Percentiles rank a stretch among this genome's conserved stretches.
Conservation (phyloP, 768 basidiomycete genomes). For the Boletus rufocinnamomeus region DNA sequence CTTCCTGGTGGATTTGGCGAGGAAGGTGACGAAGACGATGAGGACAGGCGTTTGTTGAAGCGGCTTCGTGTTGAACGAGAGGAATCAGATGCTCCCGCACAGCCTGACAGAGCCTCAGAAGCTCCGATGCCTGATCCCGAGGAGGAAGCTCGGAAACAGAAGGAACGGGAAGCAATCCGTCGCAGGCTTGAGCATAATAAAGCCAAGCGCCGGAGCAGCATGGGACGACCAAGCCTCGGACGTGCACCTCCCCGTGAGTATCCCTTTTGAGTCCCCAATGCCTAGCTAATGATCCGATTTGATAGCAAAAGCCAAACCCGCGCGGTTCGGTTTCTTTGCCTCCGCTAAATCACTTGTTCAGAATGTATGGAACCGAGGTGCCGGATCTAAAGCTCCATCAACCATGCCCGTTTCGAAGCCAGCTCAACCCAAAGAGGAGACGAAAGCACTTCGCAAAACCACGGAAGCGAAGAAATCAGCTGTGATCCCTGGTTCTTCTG, state of each 20-base stretch:
- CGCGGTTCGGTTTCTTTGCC: conserved; percentile 70
- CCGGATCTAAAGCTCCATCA: conserved; percentile 31
- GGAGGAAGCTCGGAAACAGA: conserved; percentile 39
- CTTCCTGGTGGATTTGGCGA: conserved; percentile 63
- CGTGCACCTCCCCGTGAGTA: conserved; percentile 45
- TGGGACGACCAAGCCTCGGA: conserved; percentile 46
- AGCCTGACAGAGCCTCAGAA: conserved; percentile 39
- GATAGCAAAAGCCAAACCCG: conserved; percentile 43
- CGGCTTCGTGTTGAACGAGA: conserved; percentile 42
- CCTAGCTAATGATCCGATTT: conserved; percentile 18
- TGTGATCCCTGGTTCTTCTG: conserved; percentile 24
- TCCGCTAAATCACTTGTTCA: conserved; percentile 69
- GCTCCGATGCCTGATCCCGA: conserved; percentile 25
- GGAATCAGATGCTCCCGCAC: conserved; percentile 25
- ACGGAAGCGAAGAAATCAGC: conserved; percentile 25
- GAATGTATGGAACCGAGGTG: conserved; percentile 71
- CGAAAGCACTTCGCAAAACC: conserved; percentile 15
- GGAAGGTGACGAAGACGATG: conserved; percentile 49
- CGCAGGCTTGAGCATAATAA: conserved; percentile 67
- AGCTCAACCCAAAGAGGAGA: conserved; percentile 13
- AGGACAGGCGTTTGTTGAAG: conserved; percentile 46
- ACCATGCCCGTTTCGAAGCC: conserved; percentile 34
- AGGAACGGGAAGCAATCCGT: conserved; percentile 58
- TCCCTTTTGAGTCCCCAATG: not conserved
- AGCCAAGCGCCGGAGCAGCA: conserved; percentile 70